phyloP scores from a whole-genome alignment of 768 basidiomycete genomes.

The Rhodotorula paludigena region DNA sequence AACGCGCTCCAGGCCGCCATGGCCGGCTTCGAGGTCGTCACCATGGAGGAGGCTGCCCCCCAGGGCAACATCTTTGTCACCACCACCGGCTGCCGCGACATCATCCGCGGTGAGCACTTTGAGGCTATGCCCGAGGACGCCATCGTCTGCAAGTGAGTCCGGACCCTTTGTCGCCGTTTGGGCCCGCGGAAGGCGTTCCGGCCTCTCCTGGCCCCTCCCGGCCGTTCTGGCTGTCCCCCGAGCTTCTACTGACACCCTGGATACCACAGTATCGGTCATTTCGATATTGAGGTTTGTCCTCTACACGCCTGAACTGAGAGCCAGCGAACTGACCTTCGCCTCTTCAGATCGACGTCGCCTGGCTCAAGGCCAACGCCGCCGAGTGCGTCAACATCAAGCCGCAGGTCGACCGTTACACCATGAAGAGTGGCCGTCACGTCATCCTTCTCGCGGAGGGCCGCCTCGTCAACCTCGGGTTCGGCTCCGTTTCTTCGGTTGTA shows the following conservation, averaged over 20 bases:
- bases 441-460: conserved; percentile 97
- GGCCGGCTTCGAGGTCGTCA: conserved; percentile 98
- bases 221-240: too few species aligned
- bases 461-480: conserved; percentile 93
- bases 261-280: too few species aligned
- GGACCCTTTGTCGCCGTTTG: conserved; percentile 82
- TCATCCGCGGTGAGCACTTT: conserved; percentile 90
- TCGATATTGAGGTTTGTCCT: too few species aligned
- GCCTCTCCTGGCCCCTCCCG: too few species aligned
- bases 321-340: conserved; percentile 42
- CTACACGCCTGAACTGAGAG: too few species aligned
- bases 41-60: conserved; percentile 94
- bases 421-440: conserved; percentile 85
- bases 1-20: conserved; percentile 99
- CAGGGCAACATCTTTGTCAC: conserved; percentile 91
- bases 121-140: conserved; percentile 93
- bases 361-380: conserved; percentile 90
- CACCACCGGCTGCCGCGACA: conserved; percentile 97
- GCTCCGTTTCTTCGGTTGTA: too few species aligned
- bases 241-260: too few species aligned
- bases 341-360: conserved; percentile 80
- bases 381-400: conserved; percentile 87
- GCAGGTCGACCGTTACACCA: conserved; percentile 96
- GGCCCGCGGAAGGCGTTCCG: too few species aligned
- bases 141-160: conserved; percentile 82